These are phyloP conservation scores for Aspergillus tamarii DNA, from an alignment of 2,329 filamentous ascomycete genomes.

Conservation along the genomic window DNA sequence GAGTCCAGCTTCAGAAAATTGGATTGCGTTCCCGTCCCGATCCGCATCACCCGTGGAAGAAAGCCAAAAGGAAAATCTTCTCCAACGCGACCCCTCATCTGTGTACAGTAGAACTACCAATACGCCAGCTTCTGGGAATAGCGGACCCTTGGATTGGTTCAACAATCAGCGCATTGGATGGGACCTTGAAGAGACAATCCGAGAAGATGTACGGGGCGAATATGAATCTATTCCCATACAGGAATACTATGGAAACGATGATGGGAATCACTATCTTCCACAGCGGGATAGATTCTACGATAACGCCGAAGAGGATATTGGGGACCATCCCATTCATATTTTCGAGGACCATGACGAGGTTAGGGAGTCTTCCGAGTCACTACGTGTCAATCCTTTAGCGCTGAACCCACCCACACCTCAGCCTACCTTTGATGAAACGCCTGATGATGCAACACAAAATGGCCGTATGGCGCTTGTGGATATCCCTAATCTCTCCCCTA, in stretches of 20 bases:
- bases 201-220: slow-evolving; percentile 39
- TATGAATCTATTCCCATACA: slow-evolving; percentile 41
- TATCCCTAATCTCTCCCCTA: slow-evolving; percentile 39
- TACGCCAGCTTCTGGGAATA: slow-evolving; percentile 29
- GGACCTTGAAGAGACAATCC: slow-evolving; percentile 33
- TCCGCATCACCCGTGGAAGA: slow-evolving; percentile 34
- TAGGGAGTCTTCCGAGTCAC: slow-evolving; percentile 17
- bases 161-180: slow-evolving; percentile 33
- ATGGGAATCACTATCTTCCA: slow-evolving; percentile 26
- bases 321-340: slow-evolving; percentile 39
- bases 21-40: slow-evolving; percentile 44
- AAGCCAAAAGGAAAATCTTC: slow-evolving; percentile 23
- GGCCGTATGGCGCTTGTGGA: slow-evolving; percentile 37
- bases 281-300: slow-evolving; percentile 26
- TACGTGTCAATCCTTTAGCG: slow-evolving; percentile 46
- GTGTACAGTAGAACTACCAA: slow-evolving; percentile 33
- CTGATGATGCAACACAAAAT: slow-evolving; percentile 28
- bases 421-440: slow-evolving; percentile 29
- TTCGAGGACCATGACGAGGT: slow-evolving; percentile 34
- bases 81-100: slow-evolving; percentile 38
- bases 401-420: slow-evolving; percentile 52
- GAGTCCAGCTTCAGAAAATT: slow-evolving; percentile 46
- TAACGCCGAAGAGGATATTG: slow-evolving; percentile 37
- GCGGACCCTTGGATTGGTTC: slow-evolving; percentile 40
- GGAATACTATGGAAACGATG: slow-evolving; percentile 39